Base-by-base conservation (phyloP, 306 rosid genomes). In the Lablab purpureus region DNA sequence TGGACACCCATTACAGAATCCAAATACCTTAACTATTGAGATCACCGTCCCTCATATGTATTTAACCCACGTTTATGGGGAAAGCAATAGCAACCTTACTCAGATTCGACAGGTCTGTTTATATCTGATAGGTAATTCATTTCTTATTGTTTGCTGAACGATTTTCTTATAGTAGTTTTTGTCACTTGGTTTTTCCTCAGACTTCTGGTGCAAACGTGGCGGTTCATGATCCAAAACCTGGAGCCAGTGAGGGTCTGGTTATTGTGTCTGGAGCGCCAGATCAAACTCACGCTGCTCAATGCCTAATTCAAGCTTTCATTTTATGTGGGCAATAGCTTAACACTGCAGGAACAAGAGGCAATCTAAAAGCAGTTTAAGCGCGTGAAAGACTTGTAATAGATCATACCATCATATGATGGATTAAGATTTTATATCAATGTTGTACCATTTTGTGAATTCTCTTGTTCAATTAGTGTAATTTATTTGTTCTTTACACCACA, bases 251-350 rank as follows among this genome's bases (percentile, higher is more conserved):
- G 81, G 91, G 89, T 51, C 41, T 78, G 74, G 92, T 87, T 51
- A 69, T 65, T 14, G 81, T 91, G 59, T 84, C 90, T 5, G 98
- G 98, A 76, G 60, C 85, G 22, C 88, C 90, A 0, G 90, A 82
- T 65, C 93, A 90, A 85, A 86, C 83, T 49, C 89, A 82, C 19
- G 82, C 84, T 78, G 94, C 98, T 34, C 97, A 91, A 69, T 80
- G 90, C 80, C 98, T 93, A 34, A 86, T 91, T 80, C 98, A 93
- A n/a, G 98, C 89, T 70, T 93, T 93, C 91, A 91, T 93, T 70
- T 78, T 93, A 67, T 85, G 89, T 30, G 94, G 97, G 64, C 90
- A 80, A 83, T 83, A 80, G 77, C 82, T 60, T 80, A 82, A 81
- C 73, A 81, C 75, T 49, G 18, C 55, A 55, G 10, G 67, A 73